A percentile compares a stretch with the other conserved stretches of the same genome.
These are phyloP conservation scores for Crithidia bombi DNA, from an alignment of 208 protist species.

Conservation along the genomic window DNA sequence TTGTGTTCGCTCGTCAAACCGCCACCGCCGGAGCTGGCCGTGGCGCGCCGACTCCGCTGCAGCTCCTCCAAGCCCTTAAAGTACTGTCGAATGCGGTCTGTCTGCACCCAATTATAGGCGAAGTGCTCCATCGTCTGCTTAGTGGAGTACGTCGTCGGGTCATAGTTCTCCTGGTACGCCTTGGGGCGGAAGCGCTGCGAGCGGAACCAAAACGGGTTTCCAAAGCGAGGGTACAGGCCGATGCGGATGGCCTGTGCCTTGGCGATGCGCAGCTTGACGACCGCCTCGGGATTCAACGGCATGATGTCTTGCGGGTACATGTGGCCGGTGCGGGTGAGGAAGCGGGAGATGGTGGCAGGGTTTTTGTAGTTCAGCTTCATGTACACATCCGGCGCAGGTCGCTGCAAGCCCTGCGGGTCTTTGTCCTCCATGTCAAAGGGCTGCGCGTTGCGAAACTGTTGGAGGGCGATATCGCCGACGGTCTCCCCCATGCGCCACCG, in stretches of 20 bases:
- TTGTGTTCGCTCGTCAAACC: slow-evolving; percentile 70
- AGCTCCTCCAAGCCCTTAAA: slow-evolving; percentile 71
- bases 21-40: slow-evolving; percentile 47
- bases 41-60: slow-evolving; percentile 37
- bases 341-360: slow-evolving; percentile 87
- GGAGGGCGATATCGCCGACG: slow-evolving; percentile 83
- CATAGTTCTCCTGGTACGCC: slow-evolving; percentile 91
- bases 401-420: slow-evolving; percentile 82
- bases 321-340: slow-evolving; percentile 87
- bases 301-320: slow-evolving; percentile 91
- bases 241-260: slow-evolving; percentile 87
- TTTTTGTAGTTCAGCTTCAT: slow-evolving; percentile 96
- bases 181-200: slow-evolving; percentile 82
- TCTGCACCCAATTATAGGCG: slow-evolving; percentile 91
- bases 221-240: slow-evolving; percentile 89
- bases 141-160: slow-evolving; percentile 87
- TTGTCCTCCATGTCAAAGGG: slow-evolving; percentile 87
- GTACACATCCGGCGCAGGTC: slow-evolving; percentile 82
- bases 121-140: slow-evolving; percentile 92
- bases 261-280: slow-evolving; percentile 79
- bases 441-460: slow-evolving; percentile 92
- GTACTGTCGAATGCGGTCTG: slow-evolving; percentile 86
- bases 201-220: slow-evolving; percentile 92
- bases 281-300: slow-evolving; percentile 85
- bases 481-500: slow-evolving; percentile 88